A percentile compares a stretch with the other conserved stretches of the same genome.
These are phyloP conservation scores for Quercus phellos DNA, from an alignment of 331 rosid genomes.

Conservation along the genomic window DNA sequence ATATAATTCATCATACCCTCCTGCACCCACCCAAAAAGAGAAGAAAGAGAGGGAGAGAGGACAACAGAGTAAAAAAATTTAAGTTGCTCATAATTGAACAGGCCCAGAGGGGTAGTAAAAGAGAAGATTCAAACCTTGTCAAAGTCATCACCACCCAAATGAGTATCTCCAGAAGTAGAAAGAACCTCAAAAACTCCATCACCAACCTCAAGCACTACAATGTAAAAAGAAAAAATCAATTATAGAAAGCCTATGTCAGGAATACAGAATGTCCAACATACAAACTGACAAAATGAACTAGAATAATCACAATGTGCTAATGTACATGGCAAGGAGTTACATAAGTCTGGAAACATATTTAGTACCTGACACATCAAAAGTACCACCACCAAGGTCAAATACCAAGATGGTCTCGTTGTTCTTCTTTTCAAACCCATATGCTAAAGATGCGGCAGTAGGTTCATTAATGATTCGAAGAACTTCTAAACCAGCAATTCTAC, in stretches of 20 bases:
- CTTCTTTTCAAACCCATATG: constrained; percentile 64
- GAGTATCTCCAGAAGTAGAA: constrained; percentile 62
- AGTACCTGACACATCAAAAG: constrained; percentile 64
- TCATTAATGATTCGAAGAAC: constrained; percentile 62
- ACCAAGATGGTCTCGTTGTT: constrained; percentile 56
- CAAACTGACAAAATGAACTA: too few relatives aligned
- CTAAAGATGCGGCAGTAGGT: constrained; percentile 55
- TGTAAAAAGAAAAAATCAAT: neutral
- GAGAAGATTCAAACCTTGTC: constrained; percentile 34
- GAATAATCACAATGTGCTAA: neutral
- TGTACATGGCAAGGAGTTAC: neutral
- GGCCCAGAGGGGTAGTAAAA: neutral
- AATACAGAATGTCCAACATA: neutral
- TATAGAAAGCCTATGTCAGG: neutral
- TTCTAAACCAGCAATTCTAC: constrained; percentile 59
- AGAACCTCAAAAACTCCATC: constrained; percentile 61
- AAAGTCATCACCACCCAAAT: constrained; percentile 66
- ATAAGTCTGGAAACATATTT: neutral
- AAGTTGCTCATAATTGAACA: too few relatives aligned
- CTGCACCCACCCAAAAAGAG: too few relatives aligned
- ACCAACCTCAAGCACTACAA: constrained; percentile 52
- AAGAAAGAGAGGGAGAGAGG: too few relatives aligned
- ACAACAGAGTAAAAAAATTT: too few relatives aligned
- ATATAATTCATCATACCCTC: too few relatives aligned
- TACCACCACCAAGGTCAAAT: constrained; percentile 63